Evolutionary conservation across 352 stramenopile genomes (phyloP).

Genomic region (Phytopythium ostracodes): DNA sequence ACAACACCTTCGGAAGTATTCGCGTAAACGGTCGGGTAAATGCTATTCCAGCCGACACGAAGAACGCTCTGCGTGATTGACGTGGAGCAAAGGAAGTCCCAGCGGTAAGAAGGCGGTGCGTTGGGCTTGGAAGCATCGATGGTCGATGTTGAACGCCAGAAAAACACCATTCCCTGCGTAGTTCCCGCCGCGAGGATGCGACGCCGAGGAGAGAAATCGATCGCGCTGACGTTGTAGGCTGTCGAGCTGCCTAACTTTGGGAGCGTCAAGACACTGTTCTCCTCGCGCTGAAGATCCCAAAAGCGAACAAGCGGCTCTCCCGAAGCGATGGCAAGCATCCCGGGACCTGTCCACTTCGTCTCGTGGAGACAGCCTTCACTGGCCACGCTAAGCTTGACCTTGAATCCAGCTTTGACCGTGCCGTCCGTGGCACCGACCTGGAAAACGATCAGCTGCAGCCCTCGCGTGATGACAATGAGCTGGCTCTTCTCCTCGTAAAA

Average conservation of each 20-base stretch:
- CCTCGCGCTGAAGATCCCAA: constrained; percentile 89
- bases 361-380: constrained; percentile 79
- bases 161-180: constrained; percentile 74
- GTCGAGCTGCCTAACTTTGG: constrained; percentile 33
- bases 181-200: constrained; percentile 89
- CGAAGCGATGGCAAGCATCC: constrained; percentile 87
- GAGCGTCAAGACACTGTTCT: constrained; percentile 90
- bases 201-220: constrained; percentile 88
- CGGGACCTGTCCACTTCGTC: constrained; percentile 86
- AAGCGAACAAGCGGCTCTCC: constrained; percentile 89
- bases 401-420: constrained; percentile 79
- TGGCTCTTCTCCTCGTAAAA: constrained; percentile 80
- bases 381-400: constrained; percentile 88
- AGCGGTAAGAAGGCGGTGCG: constrained; percentile 43
- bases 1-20: constrained; percentile 69
- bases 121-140: constrained; percentile 15
- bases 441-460: constrained; percentile 87
- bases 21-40: constrained; percentile 60
- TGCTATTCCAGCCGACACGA: constrained; percentile 65
- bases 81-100: constrained; percentile 61
- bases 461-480: constrained; percentile 90
- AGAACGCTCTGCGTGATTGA: constrained; percentile 45
- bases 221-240: constrained; percentile 70
- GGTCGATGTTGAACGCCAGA: constrained; percentile 84
- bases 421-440: constrained; percentile 78